Evolutionary conservation across 2,329 filamentous ascomycete species (phyloP).

Genomic region (Cladophialophora immunda): DNA sequence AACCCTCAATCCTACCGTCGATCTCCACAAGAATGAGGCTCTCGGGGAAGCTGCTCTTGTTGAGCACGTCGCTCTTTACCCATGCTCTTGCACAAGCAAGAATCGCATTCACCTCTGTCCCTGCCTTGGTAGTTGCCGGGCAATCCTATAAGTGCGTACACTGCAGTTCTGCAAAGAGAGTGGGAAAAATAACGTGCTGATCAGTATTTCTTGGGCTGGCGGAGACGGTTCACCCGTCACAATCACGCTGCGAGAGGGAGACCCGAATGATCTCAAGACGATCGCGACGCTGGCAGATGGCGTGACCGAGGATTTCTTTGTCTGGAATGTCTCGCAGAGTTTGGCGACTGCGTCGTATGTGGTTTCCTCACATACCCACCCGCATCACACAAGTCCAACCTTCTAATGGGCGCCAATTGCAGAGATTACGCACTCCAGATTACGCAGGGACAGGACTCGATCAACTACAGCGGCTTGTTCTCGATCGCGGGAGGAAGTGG

Average conservation of each 20-base stretch:
- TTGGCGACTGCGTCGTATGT: slow-evolving; percentile 50
- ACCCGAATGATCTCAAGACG: slow-evolving; percentile 58
- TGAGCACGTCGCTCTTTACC: slow-evolving; percentile 54
- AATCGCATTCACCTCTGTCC: slow-evolving; percentile 62
- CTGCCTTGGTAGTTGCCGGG: slow-evolving; percentile 58
- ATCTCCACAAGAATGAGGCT: slow-evolving; percentile 52
- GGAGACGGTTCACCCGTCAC: slow-evolving; percentile 55
- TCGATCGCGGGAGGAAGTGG: slow-evolving; percentile 50
- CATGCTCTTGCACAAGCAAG: slow-evolving; percentile 57
- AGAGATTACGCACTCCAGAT: slow-evolving; percentile 68
- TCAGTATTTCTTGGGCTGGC: slow-evolving; percentile 58
- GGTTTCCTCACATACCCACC: background rate
- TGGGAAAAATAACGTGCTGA: slow-evolving; percentile 16
- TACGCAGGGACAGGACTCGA: slow-evolving; percentile 55
- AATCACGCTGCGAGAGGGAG: slow-evolving; percentile 65
- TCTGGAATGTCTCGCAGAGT: slow-evolving; percentile 33
- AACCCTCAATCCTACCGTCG: background rate
- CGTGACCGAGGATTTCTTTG: slow-evolving; percentile 31
- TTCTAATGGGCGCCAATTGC: background rate
- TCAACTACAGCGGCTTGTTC: slow-evolving; percentile 67
- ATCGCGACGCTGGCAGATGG: slow-evolving; percentile 54
- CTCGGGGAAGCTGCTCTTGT: slow-evolving; percentile 59
- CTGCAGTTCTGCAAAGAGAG: background rate
- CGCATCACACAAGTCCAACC: background rate
- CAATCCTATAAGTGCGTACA: slow-evolving; percentile 44